Evolutionary conservation across 2,329 filamentous ascomycete species (phyloP).

Genomic region (Onygenales sp.): DNA sequence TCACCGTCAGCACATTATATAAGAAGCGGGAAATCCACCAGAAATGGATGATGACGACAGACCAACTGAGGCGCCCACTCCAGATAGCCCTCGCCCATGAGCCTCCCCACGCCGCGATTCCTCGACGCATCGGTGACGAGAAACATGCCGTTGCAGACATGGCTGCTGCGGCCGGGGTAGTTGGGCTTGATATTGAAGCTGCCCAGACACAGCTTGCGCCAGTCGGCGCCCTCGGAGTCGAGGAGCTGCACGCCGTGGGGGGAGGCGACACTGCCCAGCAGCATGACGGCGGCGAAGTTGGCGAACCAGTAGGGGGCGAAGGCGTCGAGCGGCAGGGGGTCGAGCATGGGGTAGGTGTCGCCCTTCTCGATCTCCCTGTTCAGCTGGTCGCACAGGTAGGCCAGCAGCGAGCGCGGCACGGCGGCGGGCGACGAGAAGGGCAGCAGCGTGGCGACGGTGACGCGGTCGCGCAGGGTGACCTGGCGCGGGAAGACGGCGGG

Average conservation of each 20-base stretch:
- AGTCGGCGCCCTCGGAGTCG: constrained; percentile 54
- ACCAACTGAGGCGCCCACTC: constrained; percentile 63
- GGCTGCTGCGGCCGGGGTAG: constrained; percentile 81
- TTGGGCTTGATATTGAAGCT: constrained; percentile 95
- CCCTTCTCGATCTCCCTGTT: constrained; percentile 87
- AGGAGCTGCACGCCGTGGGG: constrained; percentile 43
- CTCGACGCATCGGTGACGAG: constrained; percentile 64
- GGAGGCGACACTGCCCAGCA: constrained; percentile 63
- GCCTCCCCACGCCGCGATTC: constrained; percentile 62
- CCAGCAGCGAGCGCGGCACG: constrained; percentile 64
- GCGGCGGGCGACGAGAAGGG: constrained; percentile 69
- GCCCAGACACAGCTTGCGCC: constrained; percentile 72
- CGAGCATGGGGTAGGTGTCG: constrained; percentile 83
- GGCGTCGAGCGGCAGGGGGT: constrained; percentile 60
- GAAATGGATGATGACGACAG: constrained; percentile 26
- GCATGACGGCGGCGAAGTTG: constrained; percentile 81
- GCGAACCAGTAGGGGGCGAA: constrained; percentile 86
- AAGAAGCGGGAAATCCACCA: constrained; percentile 4
- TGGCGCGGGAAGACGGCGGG: constrained; percentile 61
- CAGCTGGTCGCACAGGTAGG: constrained; percentile 72
- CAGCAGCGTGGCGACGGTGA: constrained; percentile 73
- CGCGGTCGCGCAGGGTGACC: constrained; percentile 73
- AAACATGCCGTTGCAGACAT: constrained; percentile 72
- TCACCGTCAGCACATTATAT: not conserved
- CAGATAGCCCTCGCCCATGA: constrained; percentile 68